Base-by-base conservation (phyloP, 169 alveolate genomes). In the Plasmodium reichenowi region DNA sequence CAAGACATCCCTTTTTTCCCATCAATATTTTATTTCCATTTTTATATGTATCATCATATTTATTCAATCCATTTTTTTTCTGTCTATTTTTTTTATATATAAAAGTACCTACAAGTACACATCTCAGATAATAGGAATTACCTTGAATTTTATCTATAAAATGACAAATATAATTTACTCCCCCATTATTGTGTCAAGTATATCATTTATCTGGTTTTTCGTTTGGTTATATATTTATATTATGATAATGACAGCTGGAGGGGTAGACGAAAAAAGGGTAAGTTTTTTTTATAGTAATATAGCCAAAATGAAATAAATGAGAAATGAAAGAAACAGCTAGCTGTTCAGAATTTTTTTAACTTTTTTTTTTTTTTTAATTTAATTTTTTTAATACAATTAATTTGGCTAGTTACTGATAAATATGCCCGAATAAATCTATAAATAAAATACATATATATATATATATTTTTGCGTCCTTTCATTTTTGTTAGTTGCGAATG, bases 1-100 rank as follows among this genome's bases (percentile, higher is more conserved):
- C 10, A 78, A 78, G 60, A 78, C 78, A n/a, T 43, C 89, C 24
- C 52, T 78, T 78, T 78, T 78, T 78, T 78, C 89, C 13, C 67
- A 78, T n/a, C 89, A 78, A 38, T 78, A 78, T 45, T 24, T 66
- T 59, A 22, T 59, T 22, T 78, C 89, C 12, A 78, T 78, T 29
- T 48, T 64, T 20, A 59, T 66, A 56, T 78, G 72, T 22, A 50
- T 78, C 26, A 43, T 32, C 15, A 50, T 64, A n/a, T 38, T 78
- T 6, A 60, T 59, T 5, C 89, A 78, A 48, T 75, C 72, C 24
- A 22, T 78, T 64, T 50, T 78, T n/a, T 78, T 52, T 20, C 48
- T 78, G 17, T 50, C 67, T 56, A 58, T 78, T 2, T 48, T 78
- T 12, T 78, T 59, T 24, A 13, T 78, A 58, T 78, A 78, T 32